Evolutionary conservation across 768 basidiomycete species (phyloP), one percentile per base, ranked within the genome.

Genomic region (Russula griseocarnosa): DNA sequence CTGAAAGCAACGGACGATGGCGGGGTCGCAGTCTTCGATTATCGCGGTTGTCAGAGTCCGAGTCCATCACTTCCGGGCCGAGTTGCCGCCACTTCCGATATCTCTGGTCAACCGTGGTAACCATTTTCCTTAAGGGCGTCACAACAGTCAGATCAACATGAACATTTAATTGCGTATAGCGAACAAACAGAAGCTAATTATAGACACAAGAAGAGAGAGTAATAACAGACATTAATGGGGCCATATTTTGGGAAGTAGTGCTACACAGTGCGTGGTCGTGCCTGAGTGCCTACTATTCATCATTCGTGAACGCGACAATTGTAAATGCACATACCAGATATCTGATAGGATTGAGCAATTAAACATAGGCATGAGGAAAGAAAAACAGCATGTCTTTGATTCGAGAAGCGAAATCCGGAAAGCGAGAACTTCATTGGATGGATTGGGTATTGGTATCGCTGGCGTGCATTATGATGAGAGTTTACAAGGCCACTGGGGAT

Each of bases 321-420:
- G 32, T 58, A 60, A 32, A 24, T 16, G 28, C 40, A 51, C 49
- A 36, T 51, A 57, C 59, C 64, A 65, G 32, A 65, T 65, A 56
- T 50, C 32, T 55, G 20, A 59, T 67, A 67, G 63, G 59, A 67
- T 65, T 67, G 66, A 67, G 66, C 66, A 67, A 60, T 13, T 22
- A 55, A 64, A 64, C 58, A 55, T 54, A 50, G 22, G 42, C 38
- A 49, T 46, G 38, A 46, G 18, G 36, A 44, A 56, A 1, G 30
- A 20, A n/a, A 20, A 22, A 34, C 22, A 22, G 14, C 16, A 30
- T 60, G 11, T 51, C n/a, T 47, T 51, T 38, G 24, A 50, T 40
- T 30, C 6, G 52, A 36, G 38, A 63, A 53, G 22, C 4, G 34
- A 54, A 44, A 47, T 36, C 13, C 40, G 40, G 32, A 44, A 55